Percentiles rank a stretch among this genome's conserved stretches.
Conservation (phyloP, 2,329 filamentous ascomycete genomes). For the Exophiala dermatitidis region DNA sequence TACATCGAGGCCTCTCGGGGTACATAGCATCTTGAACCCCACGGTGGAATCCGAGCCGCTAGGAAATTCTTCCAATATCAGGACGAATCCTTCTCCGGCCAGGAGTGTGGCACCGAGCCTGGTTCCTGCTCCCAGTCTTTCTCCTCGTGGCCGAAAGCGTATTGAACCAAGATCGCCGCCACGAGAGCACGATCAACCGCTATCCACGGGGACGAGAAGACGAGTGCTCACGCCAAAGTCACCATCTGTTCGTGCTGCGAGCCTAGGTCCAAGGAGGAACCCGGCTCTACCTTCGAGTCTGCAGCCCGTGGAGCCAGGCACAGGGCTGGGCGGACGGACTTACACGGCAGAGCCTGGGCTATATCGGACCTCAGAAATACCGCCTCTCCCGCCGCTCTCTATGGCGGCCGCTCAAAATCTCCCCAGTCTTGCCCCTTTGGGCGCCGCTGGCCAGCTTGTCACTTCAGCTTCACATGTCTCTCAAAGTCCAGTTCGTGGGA, state of each 20-base stretch:
- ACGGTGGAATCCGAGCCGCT: slow-evolving; percentile 26
- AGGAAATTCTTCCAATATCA: slow-evolving; percentile 3
- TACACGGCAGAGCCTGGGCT: slow-evolving; percentile 39
- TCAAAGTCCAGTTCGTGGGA: slow-evolving; percentile 10
- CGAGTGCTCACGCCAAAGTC: slow-evolving; percentile 54
- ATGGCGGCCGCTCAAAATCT: slow-evolving; percentile 18
- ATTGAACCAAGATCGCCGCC: slow-evolving; percentile 21
- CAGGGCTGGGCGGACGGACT: slow-evolving; percentile 37
- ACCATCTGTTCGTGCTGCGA: slow-evolving; percentile 46
- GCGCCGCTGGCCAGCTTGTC: slow-evolving; percentile 7
- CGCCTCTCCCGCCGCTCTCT: slow-evolving; percentile 43
- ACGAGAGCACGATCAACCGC: slow-evolving; percentile 9
- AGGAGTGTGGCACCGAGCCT: slow-evolving; percentile 9
- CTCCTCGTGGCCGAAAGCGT: slow-evolving; percentile 24
- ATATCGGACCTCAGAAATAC: slow-evolving; percentile 34
- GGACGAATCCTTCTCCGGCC: slow-evolving; percentile 4
- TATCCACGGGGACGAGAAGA: slow-evolving; percentile 27
- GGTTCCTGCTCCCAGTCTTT: slow-evolving; percentile 28
- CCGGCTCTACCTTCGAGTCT: slow-evolving; percentile 41
- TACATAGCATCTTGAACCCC: slow-evolving; percentile 44
- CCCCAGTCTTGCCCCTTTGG: slow-evolving; percentile 1
- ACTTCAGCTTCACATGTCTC: slow-evolving; percentile 8
- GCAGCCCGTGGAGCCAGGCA: slow-evolving; percentile 45
- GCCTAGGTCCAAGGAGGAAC: slow-evolving; percentile 40
- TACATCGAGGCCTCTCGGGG: slow-evolving; percentile 33